phyloP scores from a whole-genome alignment of 2,329 filamentous ascomycete genomes.

The Beauveria australis region DNA sequence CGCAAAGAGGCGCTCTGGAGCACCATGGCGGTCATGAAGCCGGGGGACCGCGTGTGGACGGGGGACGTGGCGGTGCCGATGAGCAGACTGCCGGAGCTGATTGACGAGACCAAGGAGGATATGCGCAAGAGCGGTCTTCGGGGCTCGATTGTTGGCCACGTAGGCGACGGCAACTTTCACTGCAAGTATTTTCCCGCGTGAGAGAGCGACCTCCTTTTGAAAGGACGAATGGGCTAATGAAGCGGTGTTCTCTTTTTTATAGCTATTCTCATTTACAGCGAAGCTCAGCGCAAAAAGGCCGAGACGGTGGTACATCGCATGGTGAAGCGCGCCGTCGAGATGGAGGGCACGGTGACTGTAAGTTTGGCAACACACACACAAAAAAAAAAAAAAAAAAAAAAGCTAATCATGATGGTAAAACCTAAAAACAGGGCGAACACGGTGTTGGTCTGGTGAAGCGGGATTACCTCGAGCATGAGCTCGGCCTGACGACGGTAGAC shows the following conservation, averaged over 20 bases:
- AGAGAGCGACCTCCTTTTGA: not conserved
- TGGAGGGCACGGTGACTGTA: conserved; percentile 75
- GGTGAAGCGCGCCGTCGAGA: conserved; percentile 77
- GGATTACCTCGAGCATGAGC: conserved; percentile 72
- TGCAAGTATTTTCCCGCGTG: conserved; percentile 24
- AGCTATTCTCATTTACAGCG: conserved; percentile 53
- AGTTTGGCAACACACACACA: conserved; percentile 16
- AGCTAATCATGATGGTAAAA: conserved; percentile 1
- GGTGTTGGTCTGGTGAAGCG: conserved; percentile 78
- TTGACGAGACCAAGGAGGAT: conserved; percentile 58
- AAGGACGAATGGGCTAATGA: conserved; percentile 14
- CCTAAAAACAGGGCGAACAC: conserved; percentile 56
- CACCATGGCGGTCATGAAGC: conserved; percentile 59
- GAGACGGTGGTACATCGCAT: conserved; percentile 70
- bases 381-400: not conserved
- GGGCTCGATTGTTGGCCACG: conserved; percentile 57
- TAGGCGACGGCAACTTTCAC: conserved; percentile 75
- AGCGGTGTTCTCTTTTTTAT: not conserved
- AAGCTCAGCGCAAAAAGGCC: conserved; percentile 57
- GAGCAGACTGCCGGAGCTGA: conserved; percentile 62
- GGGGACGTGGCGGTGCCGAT: conserved; percentile 82
- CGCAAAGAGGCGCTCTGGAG: conserved; percentile 80
- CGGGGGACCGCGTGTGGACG: conserved; percentile 70
- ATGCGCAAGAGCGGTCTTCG: conserved; percentile 35
- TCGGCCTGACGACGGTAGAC: conserved; percentile 67